Evolutionary conservation across 2,329 filamentous ascomycete species (phyloP).

Genomic region (Fusarium albosuccineum): DNA sequence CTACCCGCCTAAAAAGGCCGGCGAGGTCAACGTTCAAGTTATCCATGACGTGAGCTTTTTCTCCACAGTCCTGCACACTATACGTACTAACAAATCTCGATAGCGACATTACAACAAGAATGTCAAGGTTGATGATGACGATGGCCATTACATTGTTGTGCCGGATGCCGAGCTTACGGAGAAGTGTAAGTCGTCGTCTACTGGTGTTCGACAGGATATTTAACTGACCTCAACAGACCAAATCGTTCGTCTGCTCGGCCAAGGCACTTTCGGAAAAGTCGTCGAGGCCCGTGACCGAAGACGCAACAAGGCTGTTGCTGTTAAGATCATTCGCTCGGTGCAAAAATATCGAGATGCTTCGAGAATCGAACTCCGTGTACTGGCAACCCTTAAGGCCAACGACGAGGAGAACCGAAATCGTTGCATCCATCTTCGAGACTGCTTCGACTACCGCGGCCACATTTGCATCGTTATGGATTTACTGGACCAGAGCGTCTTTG

Average conservation of each 20-base stretch:
- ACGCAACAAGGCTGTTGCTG: slow-evolving; percentile 83
- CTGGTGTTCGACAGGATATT: background rate
- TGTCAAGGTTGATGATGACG: slow-evolving; percentile 91
- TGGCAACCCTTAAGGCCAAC: slow-evolving; percentile 92
- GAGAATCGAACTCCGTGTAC: slow-evolving; percentile 90
- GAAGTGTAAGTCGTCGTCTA: slow-evolving; percentile 76
- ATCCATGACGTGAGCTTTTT: slow-evolving; percentile 70
- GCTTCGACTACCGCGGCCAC: slow-evolving; percentile 96
- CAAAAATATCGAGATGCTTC: slow-evolving; percentile 98
- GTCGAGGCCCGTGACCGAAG: slow-evolving; percentile 89
- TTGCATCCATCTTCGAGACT: slow-evolving; percentile 96
- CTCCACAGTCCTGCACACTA: slow-evolving; percentile 12
- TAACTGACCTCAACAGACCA: slow-evolving; percentile 71
- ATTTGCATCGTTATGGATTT: slow-evolving; percentile 87
- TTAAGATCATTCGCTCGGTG: slow-evolving; percentile 98
- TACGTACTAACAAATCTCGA: slow-evolving; percentile 27
- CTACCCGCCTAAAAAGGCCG: slow-evolving; percentile 90
- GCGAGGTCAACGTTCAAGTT: slow-evolving; percentile 76
- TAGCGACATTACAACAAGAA: slow-evolving; percentile 62
- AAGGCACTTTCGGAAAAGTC: slow-evolving; percentile 98
- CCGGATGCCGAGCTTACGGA: slow-evolving; percentile 89
- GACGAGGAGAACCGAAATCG: slow-evolving; percentile 93
- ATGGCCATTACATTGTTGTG: slow-evolving; percentile 95
- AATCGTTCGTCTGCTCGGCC: slow-evolving; percentile 89
- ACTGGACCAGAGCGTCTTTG: slow-evolving; percentile 95